Evolutionary conservation across 208 protist genomes (phyloP).

Genomic region (Trypanosoma congolense): DNA sequence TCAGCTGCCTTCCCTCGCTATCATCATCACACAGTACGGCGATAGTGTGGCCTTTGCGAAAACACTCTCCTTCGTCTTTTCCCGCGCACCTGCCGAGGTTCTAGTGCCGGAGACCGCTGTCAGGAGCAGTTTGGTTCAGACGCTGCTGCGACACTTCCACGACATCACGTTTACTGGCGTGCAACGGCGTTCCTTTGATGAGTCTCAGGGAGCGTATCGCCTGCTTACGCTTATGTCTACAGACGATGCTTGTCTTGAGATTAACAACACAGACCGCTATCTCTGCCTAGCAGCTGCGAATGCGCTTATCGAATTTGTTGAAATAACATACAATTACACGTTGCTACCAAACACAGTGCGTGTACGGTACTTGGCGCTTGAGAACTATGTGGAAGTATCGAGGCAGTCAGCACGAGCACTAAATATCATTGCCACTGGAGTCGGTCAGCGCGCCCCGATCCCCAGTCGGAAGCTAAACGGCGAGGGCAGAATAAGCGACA

Average conservation of each 20-base stretch:
- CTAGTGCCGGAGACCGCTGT: conserved; percentile 57
- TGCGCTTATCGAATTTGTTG: conserved; percentile 69
- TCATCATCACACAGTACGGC: conserved; percentile 69
- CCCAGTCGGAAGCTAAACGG: background rate
- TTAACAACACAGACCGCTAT: conserved; percentile 63
- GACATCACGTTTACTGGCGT: conserved; percentile 72
- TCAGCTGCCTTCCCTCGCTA: conserved; percentile 46
- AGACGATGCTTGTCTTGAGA: conserved; percentile 19
- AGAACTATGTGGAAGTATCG: conserved; percentile 66
- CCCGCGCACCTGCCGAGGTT: conserved; percentile 71
- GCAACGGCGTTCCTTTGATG: conserved; percentile 65
- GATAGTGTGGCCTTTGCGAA: conserved; percentile 73
- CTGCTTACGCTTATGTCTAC: conserved; percentile 55
- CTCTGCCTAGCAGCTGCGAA: conserved; percentile 74
- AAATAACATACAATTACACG: conserved; percentile 63
- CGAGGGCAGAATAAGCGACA: background rate
- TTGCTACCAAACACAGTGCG: conserved; percentile 64
- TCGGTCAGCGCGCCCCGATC: conserved; percentile 1
- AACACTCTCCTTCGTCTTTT: conserved; percentile 53
- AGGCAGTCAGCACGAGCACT: conserved; percentile 56
- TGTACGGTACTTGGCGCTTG: conserved; percentile 55
- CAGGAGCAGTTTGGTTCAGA: conserved; percentile 50
- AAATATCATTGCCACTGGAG: conserved; percentile 33
- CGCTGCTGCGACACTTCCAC: conserved; percentile 49
- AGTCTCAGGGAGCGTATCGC: conserved; percentile 50